Evolutionary conservation across 768 basidiomycete genomes (phyloP), one percentile per base, ranked within the genome.

Genomic region (Hypholoma sublateritium): DNA sequence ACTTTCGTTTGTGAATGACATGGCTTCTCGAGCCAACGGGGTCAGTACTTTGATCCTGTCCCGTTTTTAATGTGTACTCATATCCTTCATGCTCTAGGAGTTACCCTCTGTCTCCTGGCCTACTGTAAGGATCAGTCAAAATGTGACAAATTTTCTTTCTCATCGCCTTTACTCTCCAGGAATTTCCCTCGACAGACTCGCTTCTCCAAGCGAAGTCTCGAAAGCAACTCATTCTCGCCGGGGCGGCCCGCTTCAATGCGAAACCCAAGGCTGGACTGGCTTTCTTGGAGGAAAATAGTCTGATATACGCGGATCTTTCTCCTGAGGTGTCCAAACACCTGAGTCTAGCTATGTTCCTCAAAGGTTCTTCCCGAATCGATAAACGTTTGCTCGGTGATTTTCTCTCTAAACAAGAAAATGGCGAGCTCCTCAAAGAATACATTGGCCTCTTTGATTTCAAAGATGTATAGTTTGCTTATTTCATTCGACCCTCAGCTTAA

Each of bases 331-430:
- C 90, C 6, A 84, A 81, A 53, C 68, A 80, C 3, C 80, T 78
- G 49, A 91, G 88, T 62, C 79, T 98, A 24, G 96, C 97, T 6
- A 81, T 67, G 45, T 97, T 98, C 69, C 74, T 99, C 57, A 95
- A 95, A 73, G 85, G 78, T 42, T 91, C 87, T 50, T 86, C 89
- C 5, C 77, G 90, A 45, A 77, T 98, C 28, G 95, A 99, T 71
- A 99, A 99, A 75, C 89, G 91, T 50, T 72, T 96, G 0, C 77
- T 99, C 0, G 97, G 97, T 2, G 97, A 98, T 67, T 98, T 85
- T 70, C 83, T 98, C 47, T 95, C 94, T 5, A 85, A 85, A 58
- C 90, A 91, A 9, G 95, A 97, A 46, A 93, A 95, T 63, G 67
- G 88, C 14, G 93, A 92, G 4, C 68, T 98, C 1, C 73, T 98